Evolutionary conservation across 495 filamentous ascomycete genomes (phyloP), one percentile per base, ranked within the genome.

Genomic region (Amorphotheca resinae): DNA sequence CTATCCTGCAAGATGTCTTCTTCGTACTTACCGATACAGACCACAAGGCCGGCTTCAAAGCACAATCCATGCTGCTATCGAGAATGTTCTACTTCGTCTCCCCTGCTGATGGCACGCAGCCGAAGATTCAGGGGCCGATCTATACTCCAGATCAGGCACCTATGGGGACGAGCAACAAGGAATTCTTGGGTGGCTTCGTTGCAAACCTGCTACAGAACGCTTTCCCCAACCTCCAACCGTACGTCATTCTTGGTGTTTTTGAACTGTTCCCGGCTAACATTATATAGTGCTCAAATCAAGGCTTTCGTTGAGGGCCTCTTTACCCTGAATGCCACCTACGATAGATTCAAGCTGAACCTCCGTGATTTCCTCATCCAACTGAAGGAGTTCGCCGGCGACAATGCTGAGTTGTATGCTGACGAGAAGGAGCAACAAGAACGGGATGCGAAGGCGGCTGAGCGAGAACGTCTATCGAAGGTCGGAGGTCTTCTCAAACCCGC

Each of bases 31-130:
- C 89, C 2, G 91, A 99, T 60, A 84, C 82, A 48, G 93, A 99
- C 53, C 91, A 99, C 66, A 99, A 96, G 69, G 89, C 91, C 47
- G 91, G 91, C 0, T 99, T 96, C 70, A 99, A 96, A 65, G 84
- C 84, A 8, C 91, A 99, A 62, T 87, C 88, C 1, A 74, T 89
- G 72, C 69, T 99, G 31, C 67, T 99, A 37, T 86, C 89, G 35
- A 80, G 87, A 51, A 89, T 99, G 82, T 95, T 98, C 66, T 88
- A 84, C 65, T 87, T 95, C 36, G 75, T 95, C 11, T 73, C 80
- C 40, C 72, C 72, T 2, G 66, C 69, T 12, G 72, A 76, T 49
- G 67, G 64, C 23, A 60, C 68, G 22, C 69, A 74, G 2, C 83
- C 84, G 20, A 95, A 91, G 68, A 84, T 98, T 45, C 77, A 82